Evolutionary conservation across 768 basidiomycete species (phyloP).

Genomic region (Cubamyces sp.): DNA sequence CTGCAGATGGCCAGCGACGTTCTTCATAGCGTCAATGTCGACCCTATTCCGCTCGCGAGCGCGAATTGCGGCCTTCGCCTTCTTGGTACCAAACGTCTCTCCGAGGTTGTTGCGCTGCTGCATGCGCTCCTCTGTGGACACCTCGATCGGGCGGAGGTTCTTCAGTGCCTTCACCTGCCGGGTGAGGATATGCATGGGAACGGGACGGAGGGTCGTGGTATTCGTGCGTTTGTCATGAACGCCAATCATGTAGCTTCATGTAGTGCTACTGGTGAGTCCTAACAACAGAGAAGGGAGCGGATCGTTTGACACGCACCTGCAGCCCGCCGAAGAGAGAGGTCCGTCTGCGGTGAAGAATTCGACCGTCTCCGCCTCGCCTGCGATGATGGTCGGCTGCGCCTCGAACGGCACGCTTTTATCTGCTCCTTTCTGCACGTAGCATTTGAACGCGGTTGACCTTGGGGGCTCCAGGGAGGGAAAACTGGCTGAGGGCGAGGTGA

Average conservation of each 20-base stretch:
- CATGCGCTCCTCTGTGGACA: slow-evolving; percentile 56
- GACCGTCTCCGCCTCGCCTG: slow-evolving; percentile 82
- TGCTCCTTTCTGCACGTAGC: slow-evolving; percentile 46
- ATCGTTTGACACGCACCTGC: slow-evolving; percentile 55
- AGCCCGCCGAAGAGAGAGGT: slow-evolving; percentile 51
- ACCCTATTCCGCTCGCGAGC: slow-evolving; percentile 89
- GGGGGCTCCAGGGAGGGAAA: slow-evolving; percentile 71
- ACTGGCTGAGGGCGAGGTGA: slow-evolving; percentile 44
- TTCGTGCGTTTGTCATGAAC: slow-evolving; percentile 79
- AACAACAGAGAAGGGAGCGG: not conserved
- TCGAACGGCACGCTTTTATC: slow-evolving; percentile 46
- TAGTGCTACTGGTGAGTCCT: not conserved
- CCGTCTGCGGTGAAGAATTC: slow-evolving; percentile 76
- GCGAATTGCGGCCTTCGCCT: slow-evolving; percentile 83
- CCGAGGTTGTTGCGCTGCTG: slow-evolving; percentile 81
- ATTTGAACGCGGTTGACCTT: slow-evolving; percentile 59
- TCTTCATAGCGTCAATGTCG: slow-evolving; percentile 86
- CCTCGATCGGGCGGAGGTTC: slow-evolving; percentile 53
- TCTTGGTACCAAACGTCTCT: slow-evolving; percentile 93
- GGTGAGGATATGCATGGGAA: slow-evolving; percentile 68
- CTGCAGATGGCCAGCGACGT: slow-evolving; percentile 80
- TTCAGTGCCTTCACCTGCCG: slow-evolving; percentile 88
- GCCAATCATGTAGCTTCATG: slow-evolving; percentile 76
- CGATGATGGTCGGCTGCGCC: slow-evolving; percentile 51
- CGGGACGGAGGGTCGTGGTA: slow-evolving; percentile 68